A percentile compares a stretch with the other conserved stretches of the same genome.
Evolutionary conservation across 768 basidiomycete genomes (phyloP).

Genomic region (Pulveroboletus sp.): DNA sequence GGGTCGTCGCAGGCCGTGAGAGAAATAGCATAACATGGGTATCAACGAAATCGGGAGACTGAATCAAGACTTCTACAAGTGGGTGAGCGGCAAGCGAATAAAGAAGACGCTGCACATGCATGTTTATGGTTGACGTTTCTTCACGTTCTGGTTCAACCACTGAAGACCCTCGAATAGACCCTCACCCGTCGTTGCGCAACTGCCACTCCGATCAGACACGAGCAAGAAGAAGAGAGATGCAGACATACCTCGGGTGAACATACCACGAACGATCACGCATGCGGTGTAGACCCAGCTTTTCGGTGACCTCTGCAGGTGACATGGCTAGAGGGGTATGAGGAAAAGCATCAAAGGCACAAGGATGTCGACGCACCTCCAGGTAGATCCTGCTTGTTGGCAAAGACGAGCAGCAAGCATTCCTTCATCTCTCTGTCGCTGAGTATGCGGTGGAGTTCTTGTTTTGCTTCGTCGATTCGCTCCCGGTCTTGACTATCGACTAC

Average conservation of each 20-base stretch:
- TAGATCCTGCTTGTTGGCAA: constrained; percentile 98
- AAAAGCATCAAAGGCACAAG: neutral
- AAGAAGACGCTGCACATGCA: constrained; percentile 16
- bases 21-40: constrained; percentile 35
- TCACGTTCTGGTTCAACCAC: constrained; percentile 97
- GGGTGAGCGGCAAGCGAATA: constrained; percentile 23
- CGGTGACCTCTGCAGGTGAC: constrained; percentile 99
- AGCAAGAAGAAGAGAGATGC: neutral
- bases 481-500: constrained; percentile 97
- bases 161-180: constrained; percentile 96
- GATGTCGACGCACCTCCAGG: constrained; percentile 71
- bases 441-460: constrained; percentile 93
- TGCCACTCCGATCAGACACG: constrained; percentile 29
- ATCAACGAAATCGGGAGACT: constrained; percentile 24
- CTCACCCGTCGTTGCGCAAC: constrained; percentile 95
- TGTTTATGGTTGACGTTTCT: constrained; percentile 77
- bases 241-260: constrained; percentile 89
- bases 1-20: constrained; percentile 34
- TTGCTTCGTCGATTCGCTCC: constrained; percentile 94
- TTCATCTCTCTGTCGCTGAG: constrained; percentile 97
- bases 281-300: constrained; percentile 90
- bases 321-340: constrained; percentile 54
- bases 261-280: constrained; percentile 99
- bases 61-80: constrained; percentile 15
- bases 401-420: constrained; percentile 95